phyloP scores from a whole-genome alignment of 2,329 filamentous ascomycete genomes.

The Emydomyces testavorans region DNA sequence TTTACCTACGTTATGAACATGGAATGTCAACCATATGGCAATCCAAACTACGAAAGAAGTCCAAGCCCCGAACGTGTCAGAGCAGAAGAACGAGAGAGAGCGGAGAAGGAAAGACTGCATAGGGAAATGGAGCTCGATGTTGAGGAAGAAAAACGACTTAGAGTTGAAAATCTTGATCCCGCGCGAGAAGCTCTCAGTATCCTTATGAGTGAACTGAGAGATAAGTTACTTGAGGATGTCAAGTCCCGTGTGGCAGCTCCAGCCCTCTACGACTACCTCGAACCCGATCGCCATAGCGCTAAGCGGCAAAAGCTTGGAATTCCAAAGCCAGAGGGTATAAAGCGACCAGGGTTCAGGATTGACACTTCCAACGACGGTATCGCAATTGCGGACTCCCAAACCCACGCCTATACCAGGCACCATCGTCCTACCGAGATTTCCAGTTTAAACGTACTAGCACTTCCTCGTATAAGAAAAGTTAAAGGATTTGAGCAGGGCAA shows the following conservation, averaged over 20 bases:
- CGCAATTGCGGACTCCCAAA: conserved; percentile 46
- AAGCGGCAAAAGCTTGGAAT: conserved; percentile 72
- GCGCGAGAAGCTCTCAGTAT: conserved; percentile 69
- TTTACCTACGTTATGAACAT: conserved; percentile 92
- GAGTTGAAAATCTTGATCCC: conserved; percentile 83
- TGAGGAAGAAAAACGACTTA: conserved; percentile 79
- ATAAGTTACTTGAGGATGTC: conserved; percentile 80
- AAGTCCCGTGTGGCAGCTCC: conserved; percentile 77
- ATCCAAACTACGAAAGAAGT: conserved; percentile 48
- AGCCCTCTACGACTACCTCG: conserved; percentile 65
- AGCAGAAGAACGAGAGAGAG: conserved; percentile 45
- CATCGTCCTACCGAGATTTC: conserved; percentile 30
- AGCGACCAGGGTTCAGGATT: conserved; percentile 45
- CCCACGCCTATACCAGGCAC: conserved; percentile 39
- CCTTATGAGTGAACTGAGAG: conserved; percentile 66
- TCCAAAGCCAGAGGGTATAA: conserved; percentile 52
- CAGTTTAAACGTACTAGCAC: conserved; percentile 48
- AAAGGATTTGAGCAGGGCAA: conserved; percentile 47
- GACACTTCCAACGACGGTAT: conserved; percentile 44
- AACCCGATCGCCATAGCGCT: conserved; percentile 67
- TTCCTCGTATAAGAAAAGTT: conserved; percentile 65
- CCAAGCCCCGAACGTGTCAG: conserved; percentile 35
- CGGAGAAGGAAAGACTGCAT: conserved; percentile 54
- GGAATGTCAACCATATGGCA: conserved; percentile 63
- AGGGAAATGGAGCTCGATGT: conserved; percentile 70